These are phyloP conservation scores for Nicotiana rustica DNA, from an alignment of 305 asterid genomes.

Conservation along the genomic window DNA sequence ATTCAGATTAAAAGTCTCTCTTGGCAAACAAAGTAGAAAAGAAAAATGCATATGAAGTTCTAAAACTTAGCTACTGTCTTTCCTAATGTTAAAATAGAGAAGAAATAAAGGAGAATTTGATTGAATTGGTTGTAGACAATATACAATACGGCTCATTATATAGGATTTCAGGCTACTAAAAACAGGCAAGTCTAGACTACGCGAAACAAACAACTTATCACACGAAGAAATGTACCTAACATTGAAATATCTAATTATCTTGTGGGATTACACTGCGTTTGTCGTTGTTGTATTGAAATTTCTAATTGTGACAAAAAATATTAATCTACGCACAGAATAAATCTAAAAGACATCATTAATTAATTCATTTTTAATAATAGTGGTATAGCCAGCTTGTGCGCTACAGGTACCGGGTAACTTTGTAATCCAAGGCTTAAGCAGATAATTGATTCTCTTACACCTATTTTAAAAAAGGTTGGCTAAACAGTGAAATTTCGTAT, in stretches of 20 bases:
- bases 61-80: not conserved
- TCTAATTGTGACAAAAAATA: not conserved
- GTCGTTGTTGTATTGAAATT: not conserved
- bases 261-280: too few species aligned
- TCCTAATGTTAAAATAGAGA: constrained; percentile 12
- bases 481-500: not conserved
- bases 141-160: not conserved
- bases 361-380: too few species aligned
- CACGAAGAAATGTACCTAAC: not conserved
- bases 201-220: not conserved
- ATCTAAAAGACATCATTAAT: not conserved
- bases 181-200: not conserved
- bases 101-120: constrained; percentile 1
- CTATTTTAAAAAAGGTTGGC: not conserved
- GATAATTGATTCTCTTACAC: not conserved
- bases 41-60: not conserved
- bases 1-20: not conserved
- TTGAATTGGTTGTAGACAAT: not conserved
- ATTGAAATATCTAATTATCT: not conserved
- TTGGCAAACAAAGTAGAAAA: not conserved
- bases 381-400: too few species aligned
- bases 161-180: not conserved
- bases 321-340: not conserved
- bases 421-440: too few species aligned
- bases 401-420: too few species aligned